These are phyloP conservation scores for Beauveria sp. DNA, from an alignment of 2,329 filamentous ascomycete species.

Conservation along the genomic window DNA sequence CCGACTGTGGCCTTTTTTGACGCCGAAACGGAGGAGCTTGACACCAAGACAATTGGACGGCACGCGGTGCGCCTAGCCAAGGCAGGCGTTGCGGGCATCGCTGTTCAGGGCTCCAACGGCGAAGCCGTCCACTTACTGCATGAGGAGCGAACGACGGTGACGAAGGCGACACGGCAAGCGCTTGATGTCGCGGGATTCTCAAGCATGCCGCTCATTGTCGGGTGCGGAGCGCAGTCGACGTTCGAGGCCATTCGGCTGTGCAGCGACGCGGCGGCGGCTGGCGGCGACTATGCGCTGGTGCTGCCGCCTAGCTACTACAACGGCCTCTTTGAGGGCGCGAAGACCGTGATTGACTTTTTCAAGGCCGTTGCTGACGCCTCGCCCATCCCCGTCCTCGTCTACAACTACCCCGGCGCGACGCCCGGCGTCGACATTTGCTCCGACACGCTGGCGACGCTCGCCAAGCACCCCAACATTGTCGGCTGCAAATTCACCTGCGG, in stretches of 20 bases:
- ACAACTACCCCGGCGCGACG: constrained; percentile 61
- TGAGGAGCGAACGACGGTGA: constrained; percentile 61
- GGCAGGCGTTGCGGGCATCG: constrained; percentile 65
- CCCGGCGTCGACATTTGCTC: constrained; percentile 58
- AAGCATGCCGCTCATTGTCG: constrained; percentile 65
- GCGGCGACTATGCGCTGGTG: constrained; percentile 68
- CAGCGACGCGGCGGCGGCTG: constrained; percentile 58
- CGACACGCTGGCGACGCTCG: constrained; percentile 49
- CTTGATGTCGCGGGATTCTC: constrained; percentile 57
- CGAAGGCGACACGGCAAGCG: constrained; percentile 59
- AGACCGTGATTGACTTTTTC: constrained; percentile 59
- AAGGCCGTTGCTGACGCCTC: constrained; percentile 51
- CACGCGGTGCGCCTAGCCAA: constrained; percentile 63
- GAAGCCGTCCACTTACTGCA: constrained; percentile 73
- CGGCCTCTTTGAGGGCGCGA: constrained; percentile 48
- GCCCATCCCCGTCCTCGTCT: constrained; percentile 59
- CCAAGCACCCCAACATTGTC: constrained; percentile 57
- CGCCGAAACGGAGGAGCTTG: constrained; percentile 55
- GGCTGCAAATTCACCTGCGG: constrained; percentile 64
- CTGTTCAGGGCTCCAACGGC: constrained; percentile 74
- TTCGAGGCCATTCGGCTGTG: constrained; percentile 65
- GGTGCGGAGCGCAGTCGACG: constrained; percentile 66
- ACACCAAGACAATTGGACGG: constrained; percentile 50
- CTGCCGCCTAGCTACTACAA: constrained; percentile 73
- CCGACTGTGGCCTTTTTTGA: constrained; percentile 71